phyloP scores from a whole-genome alignment of 208 protist species.

The Leishmania tropica region DNA sequence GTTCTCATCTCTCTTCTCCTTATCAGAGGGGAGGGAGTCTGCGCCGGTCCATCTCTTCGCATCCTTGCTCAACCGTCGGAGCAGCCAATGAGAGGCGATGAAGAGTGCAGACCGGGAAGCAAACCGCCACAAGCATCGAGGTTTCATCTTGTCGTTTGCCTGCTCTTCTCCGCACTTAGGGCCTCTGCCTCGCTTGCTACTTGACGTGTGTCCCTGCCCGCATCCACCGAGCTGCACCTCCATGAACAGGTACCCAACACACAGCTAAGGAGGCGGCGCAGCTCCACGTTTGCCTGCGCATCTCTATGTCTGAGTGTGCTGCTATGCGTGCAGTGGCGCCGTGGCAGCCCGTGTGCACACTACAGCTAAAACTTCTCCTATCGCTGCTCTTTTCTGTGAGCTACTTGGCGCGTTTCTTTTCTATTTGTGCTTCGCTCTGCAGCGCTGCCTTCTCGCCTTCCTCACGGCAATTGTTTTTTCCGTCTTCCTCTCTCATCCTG shows the following conservation, averaged over 20 bases:
- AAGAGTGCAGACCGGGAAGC: neutral
- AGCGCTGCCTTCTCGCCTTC: neutral
- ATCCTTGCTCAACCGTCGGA: neutral
- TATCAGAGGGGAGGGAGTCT: neutral
- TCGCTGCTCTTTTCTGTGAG: neutral
- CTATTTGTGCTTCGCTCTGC: neutral
- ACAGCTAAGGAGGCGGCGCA: neutral
- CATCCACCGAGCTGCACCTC: neutral
- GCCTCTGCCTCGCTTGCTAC: neutral
- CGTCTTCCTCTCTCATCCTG: neutral
- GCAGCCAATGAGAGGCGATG: neutral
- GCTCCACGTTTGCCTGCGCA: neutral
- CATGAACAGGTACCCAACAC: neutral
- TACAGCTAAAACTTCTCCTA: neutral
- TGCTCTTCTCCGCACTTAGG: neutral
- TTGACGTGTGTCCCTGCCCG: neutral
- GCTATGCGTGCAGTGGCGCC: neutral
- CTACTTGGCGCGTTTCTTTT: neutral
- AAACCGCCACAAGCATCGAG: neutral
- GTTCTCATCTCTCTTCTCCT: neutral
- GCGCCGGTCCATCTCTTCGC: neutral
- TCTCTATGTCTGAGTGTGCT: neutral
- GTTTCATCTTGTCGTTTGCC: neutral
- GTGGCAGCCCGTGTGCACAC: neutral
- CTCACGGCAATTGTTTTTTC: neutral